phyloP scores from a whole-genome alignment of 331 rosid species.

The Spiraea crenata region DNA sequence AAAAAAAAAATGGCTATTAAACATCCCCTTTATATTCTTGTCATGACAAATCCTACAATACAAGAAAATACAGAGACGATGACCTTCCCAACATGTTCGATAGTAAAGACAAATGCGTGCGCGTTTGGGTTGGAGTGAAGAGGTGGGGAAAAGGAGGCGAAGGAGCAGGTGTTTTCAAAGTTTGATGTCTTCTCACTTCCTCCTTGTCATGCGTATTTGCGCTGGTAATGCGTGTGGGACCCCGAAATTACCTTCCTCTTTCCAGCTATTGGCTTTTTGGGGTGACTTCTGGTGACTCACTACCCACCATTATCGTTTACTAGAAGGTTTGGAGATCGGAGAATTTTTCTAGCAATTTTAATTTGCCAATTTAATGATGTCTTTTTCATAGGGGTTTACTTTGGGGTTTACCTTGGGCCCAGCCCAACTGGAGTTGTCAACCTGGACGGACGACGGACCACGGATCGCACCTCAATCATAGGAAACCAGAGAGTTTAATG shows the following conservation, averaged over 20 bases:
- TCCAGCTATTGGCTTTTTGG: slow-evolving; percentile 8
- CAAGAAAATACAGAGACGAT: background rate
- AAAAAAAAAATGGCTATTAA: too few relatives aligned
- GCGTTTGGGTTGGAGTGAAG: slow-evolving; percentile 22
- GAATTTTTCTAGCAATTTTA: background rate
- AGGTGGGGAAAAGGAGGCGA: background rate
- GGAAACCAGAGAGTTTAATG: too few relatives aligned
- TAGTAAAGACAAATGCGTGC: too few relatives aligned
- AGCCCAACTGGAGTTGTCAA: background rate
- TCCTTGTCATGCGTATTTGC: slow-evolving; percentile 15
- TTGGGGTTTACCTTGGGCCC: too few relatives aligned
- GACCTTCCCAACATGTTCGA: too few relatives aligned
- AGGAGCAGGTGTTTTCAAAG: slow-evolving; percentile 3
- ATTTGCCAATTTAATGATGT: background rate
- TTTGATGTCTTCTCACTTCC: background rate
- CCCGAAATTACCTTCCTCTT: background rate
- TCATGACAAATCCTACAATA: too few relatives aligned
- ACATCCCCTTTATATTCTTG: too few relatives aligned
- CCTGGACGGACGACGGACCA: background rate
- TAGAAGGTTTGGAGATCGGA: background rate
- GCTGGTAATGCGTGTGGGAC: slow-evolving; percentile 49
- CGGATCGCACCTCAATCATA: background rate
- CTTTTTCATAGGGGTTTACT: background rate
- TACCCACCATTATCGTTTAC: background rate
- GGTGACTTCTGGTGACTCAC: background rate